Evolutionary conservation across 306 rosid species (phyloP), one percentile per base, ranked within the genome.

Genomic region (Malus sylvestris): DNA sequence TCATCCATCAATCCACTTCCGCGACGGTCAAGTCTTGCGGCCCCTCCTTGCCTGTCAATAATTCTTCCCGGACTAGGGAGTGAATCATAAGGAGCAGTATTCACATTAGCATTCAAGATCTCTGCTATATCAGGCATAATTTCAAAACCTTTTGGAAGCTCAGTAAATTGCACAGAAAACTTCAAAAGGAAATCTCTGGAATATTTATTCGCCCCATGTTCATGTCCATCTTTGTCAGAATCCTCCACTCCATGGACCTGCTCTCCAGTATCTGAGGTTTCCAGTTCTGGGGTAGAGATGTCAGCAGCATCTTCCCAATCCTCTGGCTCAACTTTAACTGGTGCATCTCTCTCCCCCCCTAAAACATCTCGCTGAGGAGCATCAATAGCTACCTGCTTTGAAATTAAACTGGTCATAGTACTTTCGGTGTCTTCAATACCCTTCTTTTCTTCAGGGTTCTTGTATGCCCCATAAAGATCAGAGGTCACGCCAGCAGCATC

Each of bases 261-360:
- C 23, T 73, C 85, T 59, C 82, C 81, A 80, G 74, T 73, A 73
- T 81, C 86, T 27, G 77, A 59, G 77, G 82, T 81, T 76, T 89
- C 91, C 76, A 93, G 72, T 76, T 93, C 87, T 19, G 97, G 89
- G 18, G 91, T 80, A 38, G 97, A 88, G 73, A 90, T 78, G 78
- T 96, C 97, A 66, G 96, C 96, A 23, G 93, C 98, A 80, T 92
- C 98, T 90, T 96, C 99, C 99, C 99, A 96, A 77, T 93, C 93
- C 66, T 93, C 97, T 13, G 91, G 97, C 80, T 95, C 98, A 20
- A 76, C 80, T 87, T 92, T 93, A 76, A 23, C 74, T 68, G 53
- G 84, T 4, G 75, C 85, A 78, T 67, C 81, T 33, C 82, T 79
- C 66, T 87, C 89, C 30, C 73, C 64, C 32, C 62, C 67, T 2